Base-by-base conservation (phyloP, 2,329 filamentous ascomycete species). In the Penicillium sp. region DNA sequence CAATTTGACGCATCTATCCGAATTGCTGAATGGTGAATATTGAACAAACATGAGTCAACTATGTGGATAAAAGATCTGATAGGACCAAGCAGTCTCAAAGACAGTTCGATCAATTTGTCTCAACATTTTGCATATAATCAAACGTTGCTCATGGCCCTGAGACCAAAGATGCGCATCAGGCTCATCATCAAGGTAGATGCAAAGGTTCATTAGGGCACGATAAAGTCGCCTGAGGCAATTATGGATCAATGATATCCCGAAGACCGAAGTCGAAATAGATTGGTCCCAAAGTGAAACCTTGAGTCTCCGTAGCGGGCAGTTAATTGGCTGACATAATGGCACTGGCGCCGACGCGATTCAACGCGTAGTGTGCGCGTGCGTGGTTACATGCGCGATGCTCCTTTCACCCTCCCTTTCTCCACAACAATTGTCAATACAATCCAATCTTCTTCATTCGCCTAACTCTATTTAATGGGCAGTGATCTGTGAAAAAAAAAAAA, bases 341-440 rank as follows among this genome's bases (percentile, higher is more conserved):
- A 23, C n/a, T 9, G 11, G 47, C 36, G 19, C 34, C n/a, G 36
- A 54, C 51, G 46, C 51, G 51, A 54, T 18, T 14, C 2, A 9
- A 50, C 51, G 51, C 51, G 51, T 44, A 19, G 7, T 40, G 26
- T 27, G 19, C 51, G 47, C 46, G 51, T 39, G 26, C 39, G 27
- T 50, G 7, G 44, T 50, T 34, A 29, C 50, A 48, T 34, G 48
- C 57, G 60, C 48, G 61, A 58, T 26, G 48, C 50, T 50, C 38
- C 51, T 52, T 60, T 50, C 39, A 46, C 51, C 46, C 53, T 61
- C 58, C 55, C 56, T 51, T 55, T 59, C 60, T 60, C 62, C 59
- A 55, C 59, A 55, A 62, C 58, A 47, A 58, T 56, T 53, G 51
- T 51, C 27, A 43, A 26, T 19, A 4, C 27, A 1, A 39, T 50